Evolutionary conservation across 2,329 filamentous ascomycete species (phyloP), one percentile per base, ranked within the genome.

Genomic region (Fusarium agapanthi): DNA sequence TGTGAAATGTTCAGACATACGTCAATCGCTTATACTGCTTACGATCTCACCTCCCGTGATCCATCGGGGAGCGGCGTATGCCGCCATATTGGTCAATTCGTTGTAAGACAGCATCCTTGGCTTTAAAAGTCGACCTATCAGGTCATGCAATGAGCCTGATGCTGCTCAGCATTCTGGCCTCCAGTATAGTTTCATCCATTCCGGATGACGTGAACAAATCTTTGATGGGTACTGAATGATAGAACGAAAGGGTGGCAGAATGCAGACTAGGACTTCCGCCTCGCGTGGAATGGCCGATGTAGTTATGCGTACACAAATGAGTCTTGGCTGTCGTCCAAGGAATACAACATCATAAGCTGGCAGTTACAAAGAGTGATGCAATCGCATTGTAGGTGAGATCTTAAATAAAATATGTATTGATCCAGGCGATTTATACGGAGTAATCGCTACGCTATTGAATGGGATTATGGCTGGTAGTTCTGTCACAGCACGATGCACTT

Each of bases 121-220:
- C n/a, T 22, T 5, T 15, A 26, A 3, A 22, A 1, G 9, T 22
- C 5, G 24, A 13, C 59, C 41, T 47, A 57, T 62, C 28, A 59
- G 8, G 7, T 24, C 15, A 5, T 1, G 1, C 2, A 28, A 16
- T 8, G 4, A 14, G 3, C 7, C n/a, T 22, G 22, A 16, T 5
- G 6, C 14, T 9, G 13, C 3, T 12, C 7, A 16, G 7, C 1
- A 2, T 5, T 6, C 34, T n/a, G 1, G 30, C 16, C 30, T 24
- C 6, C 12, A 34, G 2, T 8, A 34, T 20, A 11, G 3, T 20
- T 34, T 11, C 12, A 50, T 15, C 2, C 10, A n/a, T 32, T 15
- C 12, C 15, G 0, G 5, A 48, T 5, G 15, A 8, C 12, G 3
- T 24, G 11, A 4, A 6, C 0, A 20, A 2, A 18, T n/a, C 3